Evolutionary conservation across 306 rosid species (phyloP), one percentile per base, ranked within the genome.

Genomic region (Hylodesmum podocarpum): DNA sequence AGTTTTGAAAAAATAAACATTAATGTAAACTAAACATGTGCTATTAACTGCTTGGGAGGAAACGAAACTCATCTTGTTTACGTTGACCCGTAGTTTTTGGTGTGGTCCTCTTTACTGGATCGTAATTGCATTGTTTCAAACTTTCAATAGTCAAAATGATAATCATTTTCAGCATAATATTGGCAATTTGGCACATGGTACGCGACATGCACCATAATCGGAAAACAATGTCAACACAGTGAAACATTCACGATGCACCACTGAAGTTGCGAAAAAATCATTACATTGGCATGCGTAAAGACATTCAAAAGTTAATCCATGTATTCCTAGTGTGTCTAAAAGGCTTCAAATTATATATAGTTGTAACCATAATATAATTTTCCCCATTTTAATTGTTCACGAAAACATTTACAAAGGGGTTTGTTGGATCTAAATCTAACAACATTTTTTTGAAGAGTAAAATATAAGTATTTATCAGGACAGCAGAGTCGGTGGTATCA

Each of bases 131-230:
- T 21, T 44, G 49, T 33, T 31, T 62, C 18, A 22, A 63, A 29
- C 36, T 33, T 31, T 62, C 18, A 22, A 63, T 44, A 46, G 69
- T 64, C 65, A 76, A 64, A 64, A 11, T 25, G 31, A 24, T 39
- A 37, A 66, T 76, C 9, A 76, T 76, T 76, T 37, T 75, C 21
- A 49, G 21, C 29, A 31, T n/a, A 62, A 46, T 14, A 59, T 6
- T 68, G 67, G 67, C 43, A 65, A 64, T 64, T 37, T 21, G 63
- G 36, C 72, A 36, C 66, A 50, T 36, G 53, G 43, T 43, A 6
- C 25, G 49, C 29, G 31, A 47, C 66, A 15, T 19, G 70, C 77
- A 65, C 39, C 28, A 70, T 19, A 65, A 39, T 13, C 34, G 37
- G 64, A 29, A 62, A 54, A 39, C 51, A 18, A 4, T 58, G 19